Evolutionary conservation across 1,284 basidiomycete species (phyloP).

Genomic region (Singerocomus inundabilis): DNA sequence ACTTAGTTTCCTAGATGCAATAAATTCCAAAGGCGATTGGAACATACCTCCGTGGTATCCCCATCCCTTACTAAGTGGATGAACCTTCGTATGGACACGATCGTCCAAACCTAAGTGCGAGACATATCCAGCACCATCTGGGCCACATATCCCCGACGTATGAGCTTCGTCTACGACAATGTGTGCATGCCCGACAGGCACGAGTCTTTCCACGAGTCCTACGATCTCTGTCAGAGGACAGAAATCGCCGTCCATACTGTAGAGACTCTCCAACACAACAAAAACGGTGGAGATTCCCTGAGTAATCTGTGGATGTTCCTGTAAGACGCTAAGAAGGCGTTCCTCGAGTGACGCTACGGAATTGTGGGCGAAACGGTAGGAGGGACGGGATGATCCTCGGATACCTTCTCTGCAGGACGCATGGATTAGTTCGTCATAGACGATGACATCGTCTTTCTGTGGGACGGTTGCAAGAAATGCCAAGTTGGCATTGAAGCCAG

Average conservation of each 20-base stretch:
- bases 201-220: conserved; percentile 31
- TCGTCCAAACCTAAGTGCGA: conserved; percentile 35
- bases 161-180: conserved; percentile 58
- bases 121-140: conserved; percentile 46
- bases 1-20: not conserved
- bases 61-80: conserved; percentile 57
- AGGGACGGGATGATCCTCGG: conserved; percentile 36
- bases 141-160: conserved; percentile 43
- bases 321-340: conserved; percentile 30
- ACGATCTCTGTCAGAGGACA: conserved; percentile 49
- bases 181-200: conserved; percentile 36
- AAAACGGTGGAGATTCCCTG: conserved; percentile 39
- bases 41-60: conserved; percentile 69
- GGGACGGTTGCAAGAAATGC: conserved; percentile 55
- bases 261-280: conserved; percentile 56
- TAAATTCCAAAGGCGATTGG: conserved; percentile 21
- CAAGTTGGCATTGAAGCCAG: conserved; percentile 62
- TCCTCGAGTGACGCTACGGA: conserved; percentile 30
- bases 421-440: conserved; percentile 62
- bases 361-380: conserved; percentile 48
- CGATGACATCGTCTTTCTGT: conserved; percentile 47
- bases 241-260: conserved; percentile 67
- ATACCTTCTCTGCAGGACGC: conserved; percentile 60
- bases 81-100: conserved; percentile 45
- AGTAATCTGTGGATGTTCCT: conserved; percentile 19